A percentile compares a stretch with the other conserved stretches of the same genome.
Conservation (phyloP, 805 yeast genomes). For the Candida awuae region DNA sequence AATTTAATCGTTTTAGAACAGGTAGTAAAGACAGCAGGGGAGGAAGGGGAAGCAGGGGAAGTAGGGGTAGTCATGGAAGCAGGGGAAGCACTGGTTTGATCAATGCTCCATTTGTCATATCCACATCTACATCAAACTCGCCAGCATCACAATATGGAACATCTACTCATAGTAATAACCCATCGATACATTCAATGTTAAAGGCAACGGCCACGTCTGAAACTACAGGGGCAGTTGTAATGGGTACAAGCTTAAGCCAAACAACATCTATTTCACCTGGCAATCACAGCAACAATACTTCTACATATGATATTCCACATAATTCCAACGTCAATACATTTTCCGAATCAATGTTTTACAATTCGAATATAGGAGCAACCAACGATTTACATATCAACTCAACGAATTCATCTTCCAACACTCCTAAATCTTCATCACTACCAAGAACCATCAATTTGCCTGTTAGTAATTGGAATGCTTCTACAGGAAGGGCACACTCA, state of each 20-base stretch:
- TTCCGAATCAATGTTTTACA: not conserved
- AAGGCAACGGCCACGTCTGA: constrained; percentile 12
- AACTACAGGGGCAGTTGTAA: constrained; percentile 9
- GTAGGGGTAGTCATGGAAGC: constrained; percentile 5
- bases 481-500: constrained; percentile 6
- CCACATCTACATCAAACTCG: constrained; percentile 4
- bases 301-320: not conserved
- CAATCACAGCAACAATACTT: not conserved
- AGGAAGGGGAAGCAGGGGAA: constrained; percentile 3
- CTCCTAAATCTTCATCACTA: constrained; percentile 1
- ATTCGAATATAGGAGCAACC: not conserved
- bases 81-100: constrained; percentile 9
- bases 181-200: constrained; percentile 8
- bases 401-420: not conserved
- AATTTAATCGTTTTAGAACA: constrained; percentile 1
- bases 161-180: not conserved
- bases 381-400: not conserved
- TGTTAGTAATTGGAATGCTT: not conserved
- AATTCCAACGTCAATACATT: not conserved
- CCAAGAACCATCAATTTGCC: not conserved
- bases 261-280: not conserved
- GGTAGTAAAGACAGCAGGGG: constrained; percentile 7
- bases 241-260: not conserved
- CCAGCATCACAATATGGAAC: constrained; percentile 7
- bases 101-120: constrained; percentile 1